These are phyloP conservation scores for Entophlyctis helioformis DNA, from an alignment of 192 early-diverging fungal genomes.

Conservation along the genomic window DNA sequence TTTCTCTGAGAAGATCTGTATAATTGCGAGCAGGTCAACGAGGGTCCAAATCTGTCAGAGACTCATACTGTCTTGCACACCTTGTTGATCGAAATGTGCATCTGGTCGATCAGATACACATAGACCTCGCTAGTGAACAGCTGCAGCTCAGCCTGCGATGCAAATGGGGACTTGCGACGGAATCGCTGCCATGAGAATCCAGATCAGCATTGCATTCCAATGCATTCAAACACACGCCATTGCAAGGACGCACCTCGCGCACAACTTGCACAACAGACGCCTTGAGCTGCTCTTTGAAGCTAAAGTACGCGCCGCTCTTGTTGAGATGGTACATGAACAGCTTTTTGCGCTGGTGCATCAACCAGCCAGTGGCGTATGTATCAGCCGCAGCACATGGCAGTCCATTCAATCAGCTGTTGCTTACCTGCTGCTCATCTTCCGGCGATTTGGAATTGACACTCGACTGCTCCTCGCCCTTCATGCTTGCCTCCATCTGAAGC, in stretches of 20 bases:
- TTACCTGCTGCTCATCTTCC: not conserved
- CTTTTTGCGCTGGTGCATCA: no score
- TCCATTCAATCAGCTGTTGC: no score
- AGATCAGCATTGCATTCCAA: not conserved
- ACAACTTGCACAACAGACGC: slow-evolving; percentile 41
- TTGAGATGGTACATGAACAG: slow-evolving; percentile 47
- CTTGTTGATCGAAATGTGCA: slow-evolving; percentile 37
- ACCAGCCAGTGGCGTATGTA: no score
- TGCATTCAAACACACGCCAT: not conserved
- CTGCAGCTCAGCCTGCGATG: slow-evolving; percentile 37
- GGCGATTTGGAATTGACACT: no score
- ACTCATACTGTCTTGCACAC: slow-evolving; percentile 6
- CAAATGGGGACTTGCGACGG: slow-evolving; percentile 33
- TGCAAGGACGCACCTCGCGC: slow-evolving; percentile 23
- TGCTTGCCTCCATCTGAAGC: slow-evolving; percentile 1
- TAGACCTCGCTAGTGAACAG: slow-evolving; percentile 47
- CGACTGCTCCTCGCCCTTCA: no score
- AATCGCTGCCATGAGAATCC: slow-evolving; percentile 18
- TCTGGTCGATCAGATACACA: slow-evolving; percentile 43
- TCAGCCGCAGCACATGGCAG: no score
- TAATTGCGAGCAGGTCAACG: not conserved
- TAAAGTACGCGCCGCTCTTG: slow-evolving; percentile 44
- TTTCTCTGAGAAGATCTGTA: slow-evolving; percentile 25
- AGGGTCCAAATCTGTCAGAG: not conserved
- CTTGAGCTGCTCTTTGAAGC: slow-evolving; percentile 46